phyloP scores from a whole-genome alignment of 495 filamentous ascomycete genomes.

The Penicillium soppii region DNA sequence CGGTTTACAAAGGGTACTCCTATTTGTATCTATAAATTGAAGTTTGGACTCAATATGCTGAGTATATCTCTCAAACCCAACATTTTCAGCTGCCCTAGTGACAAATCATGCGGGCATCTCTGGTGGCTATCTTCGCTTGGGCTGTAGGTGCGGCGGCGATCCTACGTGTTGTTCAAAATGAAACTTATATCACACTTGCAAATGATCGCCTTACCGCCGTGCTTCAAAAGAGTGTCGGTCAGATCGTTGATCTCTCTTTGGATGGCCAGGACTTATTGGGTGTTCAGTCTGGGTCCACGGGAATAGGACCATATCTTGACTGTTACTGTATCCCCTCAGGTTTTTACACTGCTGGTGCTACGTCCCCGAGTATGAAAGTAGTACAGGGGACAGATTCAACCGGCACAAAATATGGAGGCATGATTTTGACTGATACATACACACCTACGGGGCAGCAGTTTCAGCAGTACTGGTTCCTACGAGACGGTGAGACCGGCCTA shows the following conservation, averaged over 20 bases:
- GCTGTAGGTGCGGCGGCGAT: conserved; percentile 15
- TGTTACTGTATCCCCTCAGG: conserved; percentile 58
- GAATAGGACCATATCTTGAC: conserved; percentile 55
- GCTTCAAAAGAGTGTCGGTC: conserved; percentile 44
- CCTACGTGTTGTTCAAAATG: conserved; percentile 26
- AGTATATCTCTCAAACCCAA: no score
- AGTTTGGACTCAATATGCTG: no score
- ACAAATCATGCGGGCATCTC: neutral
- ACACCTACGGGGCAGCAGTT: conserved; percentile 50
- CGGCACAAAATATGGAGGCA: conserved; percentile 46
- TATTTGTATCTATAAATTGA: neutral
- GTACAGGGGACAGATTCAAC: conserved; percentile 50
- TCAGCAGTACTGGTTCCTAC: conserved; percentile 58
- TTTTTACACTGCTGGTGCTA: conserved; percentile 51
- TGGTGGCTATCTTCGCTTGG: conserved; percentile 2
- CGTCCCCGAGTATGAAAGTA: conserved; percentile 40
- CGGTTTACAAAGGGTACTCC: neutral
- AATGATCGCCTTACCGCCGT: conserved; percentile 49
- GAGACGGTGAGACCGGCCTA: conserved; percentile 55
- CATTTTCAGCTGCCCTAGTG: neutral
- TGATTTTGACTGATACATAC: conserved; percentile 53
- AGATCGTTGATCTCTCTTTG: conserved; percentile 40
- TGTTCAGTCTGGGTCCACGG: conserved; percentile 39
- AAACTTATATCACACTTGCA: conserved; percentile 32
- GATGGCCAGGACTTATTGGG: conserved; percentile 53